Percentiles rank a stretch among this genome's conserved stretches.
Conservation (phyloP, 2,329 filamentous ascomycete species). For the Penicillium rolfsii region DNA sequence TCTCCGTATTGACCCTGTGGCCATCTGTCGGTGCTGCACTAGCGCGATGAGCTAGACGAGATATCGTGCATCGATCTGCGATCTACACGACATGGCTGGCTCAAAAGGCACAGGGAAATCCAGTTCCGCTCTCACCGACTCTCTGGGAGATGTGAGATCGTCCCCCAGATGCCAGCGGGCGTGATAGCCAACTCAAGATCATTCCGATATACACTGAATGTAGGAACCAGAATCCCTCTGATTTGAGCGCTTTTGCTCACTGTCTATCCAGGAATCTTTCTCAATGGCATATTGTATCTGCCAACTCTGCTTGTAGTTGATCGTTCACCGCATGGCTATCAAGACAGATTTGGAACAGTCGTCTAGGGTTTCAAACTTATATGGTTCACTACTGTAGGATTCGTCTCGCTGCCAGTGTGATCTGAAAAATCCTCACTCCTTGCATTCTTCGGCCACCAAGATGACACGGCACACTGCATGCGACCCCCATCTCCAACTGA, state of each 20-base stretch:
- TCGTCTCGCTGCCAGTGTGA: neutral
- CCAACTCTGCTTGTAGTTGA: no score
- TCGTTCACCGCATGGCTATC: no score
- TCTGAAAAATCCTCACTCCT: slow-evolving; percentile 6
- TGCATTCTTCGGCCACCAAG: slow-evolving; percentile 8
- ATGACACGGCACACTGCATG: slow-evolving; percentile 7
- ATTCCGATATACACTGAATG: no score
- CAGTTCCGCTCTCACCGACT: slow-evolving; percentile 15
- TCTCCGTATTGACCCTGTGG: neutral
- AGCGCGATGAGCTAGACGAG: neutral
- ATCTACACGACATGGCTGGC: slow-evolving; percentile 17
- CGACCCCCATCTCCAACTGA: slow-evolving; percentile 11
- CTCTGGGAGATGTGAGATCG: slow-evolving; percentile 4
- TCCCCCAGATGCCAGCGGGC: slow-evolving; percentile 8
- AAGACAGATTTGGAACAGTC: no score
- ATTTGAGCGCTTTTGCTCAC: no score
- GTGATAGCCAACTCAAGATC: no score
- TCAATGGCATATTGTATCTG: no score
- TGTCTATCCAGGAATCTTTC: no score
- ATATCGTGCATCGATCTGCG: slow-evolving; percentile 3
- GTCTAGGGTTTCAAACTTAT: no score
- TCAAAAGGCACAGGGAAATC: neutral
- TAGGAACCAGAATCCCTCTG: no score
- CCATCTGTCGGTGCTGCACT: neutral
- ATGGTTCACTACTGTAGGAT: neutral